Conservation (phyloP, 1,139 yeast species). For the Hansenula sp. region DNA sequence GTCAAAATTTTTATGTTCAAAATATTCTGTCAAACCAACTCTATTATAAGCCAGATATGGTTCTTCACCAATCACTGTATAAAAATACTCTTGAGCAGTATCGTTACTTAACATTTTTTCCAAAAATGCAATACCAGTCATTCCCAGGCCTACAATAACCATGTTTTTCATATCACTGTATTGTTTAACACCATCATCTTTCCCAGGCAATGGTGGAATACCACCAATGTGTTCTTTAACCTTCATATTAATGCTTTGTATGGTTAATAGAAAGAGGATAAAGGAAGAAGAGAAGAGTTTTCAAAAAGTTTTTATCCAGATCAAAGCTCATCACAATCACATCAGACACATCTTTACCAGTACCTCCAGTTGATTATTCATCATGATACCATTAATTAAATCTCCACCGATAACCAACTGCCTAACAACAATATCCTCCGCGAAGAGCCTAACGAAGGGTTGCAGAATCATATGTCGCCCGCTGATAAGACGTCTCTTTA, state of each 20-base stretch:
- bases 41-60: constrained; percentile 30
- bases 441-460: too few relatives aligned
- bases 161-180: constrained; percentile 10
- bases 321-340: too few relatives aligned
- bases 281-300: too few relatives aligned
- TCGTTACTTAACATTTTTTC: constrained; percentile 29
- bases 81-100: constrained; percentile 21
- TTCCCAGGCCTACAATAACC: constrained; percentile 30
- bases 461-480: too few relatives aligned
- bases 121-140: constrained; percentile 30
- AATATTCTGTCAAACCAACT: constrained; percentile 31
- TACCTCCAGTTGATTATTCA: too few relatives aligned
- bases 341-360: too few relatives aligned
- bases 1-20: constrained; percentile 25
- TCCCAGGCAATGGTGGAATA: constrained; percentile 21
- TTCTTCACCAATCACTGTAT: constrained; percentile 29
- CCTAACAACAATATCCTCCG: too few relatives aligned
- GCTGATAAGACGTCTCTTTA: too few relatives aligned
- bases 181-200: constrained; percentile 1
- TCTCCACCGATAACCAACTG: too few relatives aligned
- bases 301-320: too few relatives aligned
- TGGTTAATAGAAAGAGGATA: too few relatives aligned
- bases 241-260: constrained; percentile 2
- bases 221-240: constrained; percentile 10
- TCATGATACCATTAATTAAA: too few relatives aligned